Conservation (phyloP, 352 stramenopile genomes). For the Phytophthora brassicae region DNA sequence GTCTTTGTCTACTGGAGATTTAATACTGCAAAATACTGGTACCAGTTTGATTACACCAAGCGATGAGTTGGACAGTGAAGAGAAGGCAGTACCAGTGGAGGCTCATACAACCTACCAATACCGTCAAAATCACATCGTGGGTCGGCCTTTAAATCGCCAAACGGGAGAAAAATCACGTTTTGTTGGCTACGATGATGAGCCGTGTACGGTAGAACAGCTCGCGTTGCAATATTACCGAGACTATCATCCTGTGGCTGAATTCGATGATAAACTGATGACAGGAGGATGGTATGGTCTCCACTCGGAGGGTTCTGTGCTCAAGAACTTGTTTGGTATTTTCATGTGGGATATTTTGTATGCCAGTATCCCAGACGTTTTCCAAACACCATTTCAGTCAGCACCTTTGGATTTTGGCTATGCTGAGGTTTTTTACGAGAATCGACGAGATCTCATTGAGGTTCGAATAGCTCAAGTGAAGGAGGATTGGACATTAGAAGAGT, state of each 20-base stretch:
- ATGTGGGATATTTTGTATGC: constrained; percentile 89
- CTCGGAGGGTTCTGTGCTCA: constrained; percentile 72
- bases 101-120: constrained; percentile 36
- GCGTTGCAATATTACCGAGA: constrained; percentile 79
- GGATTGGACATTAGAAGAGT: constrained; percentile 41
- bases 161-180: constrained; percentile 85
- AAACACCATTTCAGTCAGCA: constrained; percentile 78
- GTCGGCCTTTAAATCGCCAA: constrained; percentile 71
- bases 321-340: constrained; percentile 83
- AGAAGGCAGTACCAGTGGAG: constrained; percentile 2
- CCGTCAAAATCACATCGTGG: constrained; percentile 52
- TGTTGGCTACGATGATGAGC: constrained; percentile 86
- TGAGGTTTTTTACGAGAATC: constrained; percentile 51
- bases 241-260: constrained; percentile 11
- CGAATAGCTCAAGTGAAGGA: constrained; percentile 44
- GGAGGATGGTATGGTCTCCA: constrained; percentile 88
- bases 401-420: constrained; percentile 77
- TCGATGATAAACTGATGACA: not conserved
- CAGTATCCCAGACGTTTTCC: constrained; percentile 80
- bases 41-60: constrained; percentile 15
- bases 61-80: constrained; percentile 8
- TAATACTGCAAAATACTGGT: constrained; percentile 21
- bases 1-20: constrained; percentile 13
- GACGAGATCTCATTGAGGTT: constrained; percentile 50
- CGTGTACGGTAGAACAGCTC: constrained; percentile 83